Conservation (phyloP, 345 rosid species). For the Cochlearia excelsa region DNA sequence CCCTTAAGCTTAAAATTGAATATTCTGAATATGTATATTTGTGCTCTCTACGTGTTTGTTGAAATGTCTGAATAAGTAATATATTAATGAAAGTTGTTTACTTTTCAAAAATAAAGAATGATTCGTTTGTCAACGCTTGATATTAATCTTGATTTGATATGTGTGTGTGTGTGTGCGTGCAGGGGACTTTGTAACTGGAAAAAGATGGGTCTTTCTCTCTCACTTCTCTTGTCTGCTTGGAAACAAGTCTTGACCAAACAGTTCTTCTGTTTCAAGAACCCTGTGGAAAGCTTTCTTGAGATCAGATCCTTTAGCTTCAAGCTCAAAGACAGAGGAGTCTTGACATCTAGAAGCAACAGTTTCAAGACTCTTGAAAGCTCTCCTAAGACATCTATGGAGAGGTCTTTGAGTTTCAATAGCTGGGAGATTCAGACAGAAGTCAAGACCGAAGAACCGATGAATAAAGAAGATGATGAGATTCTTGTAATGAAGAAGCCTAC, state of each 20-base stretch:
- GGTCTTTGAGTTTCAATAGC: slow-evolving; percentile 43
- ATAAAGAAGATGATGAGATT: slow-evolving; percentile 3
- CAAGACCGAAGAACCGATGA: slow-evolving; percentile 12
- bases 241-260: slow-evolving; percentile 37
- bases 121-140: slow-evolving; percentile 27
- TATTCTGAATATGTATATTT: too few relatives aligned
- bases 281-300: slow-evolving; percentile 30
- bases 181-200: slow-evolving; percentile 16
- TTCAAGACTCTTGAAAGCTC: slow-evolving; percentile 35
- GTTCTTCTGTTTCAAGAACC: slow-evolving; percentile 31
- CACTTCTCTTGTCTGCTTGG: slow-evolving; percentile 45
- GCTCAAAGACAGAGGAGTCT: slow-evolving; percentile 22
- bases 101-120: slow-evolving; percentile 7
- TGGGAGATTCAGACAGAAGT: slow-evolving; percentile 39
- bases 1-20: not conserved
- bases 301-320: slow-evolving; percentile 37
- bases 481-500: slow-evolving; percentile 12
- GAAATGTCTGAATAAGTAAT: slow-evolving; percentile 21
- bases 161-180: slow-evolving; percentile 24
- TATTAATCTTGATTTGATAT: slow-evolving; percentile 10
- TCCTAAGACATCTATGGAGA: slow-evolving; percentile 27
- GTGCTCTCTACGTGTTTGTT: slow-evolving; percentile 18
- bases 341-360: slow-evolving; percentile 37
- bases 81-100: slow-evolving; percentile 26
- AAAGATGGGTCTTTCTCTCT: slow-evolving; percentile 52